Evolutionary conservation across 1,139 yeast genomes (phyloP).

Genomic region (Kodamaea fungicola): DNA sequence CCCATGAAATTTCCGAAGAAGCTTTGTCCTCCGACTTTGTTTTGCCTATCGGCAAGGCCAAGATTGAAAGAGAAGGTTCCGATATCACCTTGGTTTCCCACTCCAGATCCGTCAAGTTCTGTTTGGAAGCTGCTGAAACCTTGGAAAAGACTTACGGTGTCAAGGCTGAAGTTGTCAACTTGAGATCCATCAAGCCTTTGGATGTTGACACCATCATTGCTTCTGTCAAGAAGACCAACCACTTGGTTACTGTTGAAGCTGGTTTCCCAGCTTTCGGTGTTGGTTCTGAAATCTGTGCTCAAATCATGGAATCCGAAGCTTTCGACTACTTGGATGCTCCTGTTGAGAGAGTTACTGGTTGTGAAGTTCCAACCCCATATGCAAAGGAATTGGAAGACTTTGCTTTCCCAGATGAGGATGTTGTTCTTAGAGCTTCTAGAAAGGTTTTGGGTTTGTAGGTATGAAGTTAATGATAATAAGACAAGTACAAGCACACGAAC

Average conservation of each 20-base stretch:
- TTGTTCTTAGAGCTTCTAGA: slow-evolving; percentile 87
- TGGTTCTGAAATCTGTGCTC: slow-evolving; percentile 97
- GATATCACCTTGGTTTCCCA: slow-evolving; percentile 90
- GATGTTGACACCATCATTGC: slow-evolving; percentile 83
- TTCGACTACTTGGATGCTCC: slow-evolving; percentile 99
- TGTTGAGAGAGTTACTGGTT: slow-evolving; percentile 97
- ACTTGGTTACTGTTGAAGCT: slow-evolving; percentile 92
- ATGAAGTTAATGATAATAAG: neutral
- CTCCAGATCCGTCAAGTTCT: slow-evolving; percentile 83
- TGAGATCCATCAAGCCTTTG: slow-evolving; percentile 95
- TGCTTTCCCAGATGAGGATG: slow-evolving; percentile 96
- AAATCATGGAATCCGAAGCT: slow-evolving; percentile 97
- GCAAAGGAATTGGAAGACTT: slow-evolving; percentile 95
- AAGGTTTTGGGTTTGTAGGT: slow-evolving; percentile 72
- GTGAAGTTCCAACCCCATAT: slow-evolving; percentile 99
- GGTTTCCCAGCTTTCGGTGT: slow-evolving; percentile 99
- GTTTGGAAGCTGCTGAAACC: slow-evolving; percentile 85
- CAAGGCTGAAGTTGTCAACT: slow-evolving; percentile 88
- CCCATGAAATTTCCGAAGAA: slow-evolving; percentile 87
- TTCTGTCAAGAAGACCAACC: slow-evolving; percentile 95
- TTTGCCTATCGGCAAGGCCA: slow-evolving; percentile 93
- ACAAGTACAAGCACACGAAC: neutral
- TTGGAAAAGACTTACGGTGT: slow-evolving; percentile 84
- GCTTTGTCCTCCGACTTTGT: slow-evolving; percentile 83
- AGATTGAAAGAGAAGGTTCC: slow-evolving; percentile 87